Percentiles rank a stretch among this genome's conserved stretches.
Evolutionary conservation across 106 monocot genomes (phyloP).

Genomic region (Posidonia australis): DNA sequence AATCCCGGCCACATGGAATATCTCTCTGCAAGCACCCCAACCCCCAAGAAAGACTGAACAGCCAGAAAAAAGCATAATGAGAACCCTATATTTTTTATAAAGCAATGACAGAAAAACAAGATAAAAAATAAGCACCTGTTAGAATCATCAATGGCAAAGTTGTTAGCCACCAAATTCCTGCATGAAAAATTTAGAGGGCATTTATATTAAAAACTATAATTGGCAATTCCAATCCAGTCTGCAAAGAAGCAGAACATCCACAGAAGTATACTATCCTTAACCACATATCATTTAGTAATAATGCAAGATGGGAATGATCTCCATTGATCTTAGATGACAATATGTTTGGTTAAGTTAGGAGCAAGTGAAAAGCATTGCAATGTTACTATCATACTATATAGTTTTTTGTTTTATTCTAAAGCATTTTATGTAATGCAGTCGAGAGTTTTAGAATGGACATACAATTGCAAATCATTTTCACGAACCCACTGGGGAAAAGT

Average conservation of each 20-base stretch:
- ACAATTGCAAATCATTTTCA: background rate
- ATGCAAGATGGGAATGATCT: no score
- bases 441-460: background rate
- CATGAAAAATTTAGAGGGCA: background rate
- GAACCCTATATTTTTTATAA: background rate
- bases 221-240: no score
- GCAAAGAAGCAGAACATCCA: no score
- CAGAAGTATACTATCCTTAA: no score
- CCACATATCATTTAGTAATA: no score
- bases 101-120: background rate
- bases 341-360: no score
- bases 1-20: slow-evolving; percentile 45
- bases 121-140: background rate
- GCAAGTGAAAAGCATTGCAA: no score
- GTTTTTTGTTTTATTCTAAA: no score
- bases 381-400: no score
- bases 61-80: slow-evolving; percentile 20
- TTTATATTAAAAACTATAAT: no score
- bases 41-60: slow-evolving; percentile 33
- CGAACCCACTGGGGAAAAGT: background rate
- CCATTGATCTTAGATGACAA: no score
- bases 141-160: background rate
- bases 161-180: slow-evolving; percentile 3
- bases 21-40: slow-evolving; percentile 68
- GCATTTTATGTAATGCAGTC: background rate